A percentile compares a stretch with the other conserved stretches of the same genome.
Conservation (phyloP, 2,329 filamentous ascomycete genomes). For the Trichoderma harzianum region DNA sequence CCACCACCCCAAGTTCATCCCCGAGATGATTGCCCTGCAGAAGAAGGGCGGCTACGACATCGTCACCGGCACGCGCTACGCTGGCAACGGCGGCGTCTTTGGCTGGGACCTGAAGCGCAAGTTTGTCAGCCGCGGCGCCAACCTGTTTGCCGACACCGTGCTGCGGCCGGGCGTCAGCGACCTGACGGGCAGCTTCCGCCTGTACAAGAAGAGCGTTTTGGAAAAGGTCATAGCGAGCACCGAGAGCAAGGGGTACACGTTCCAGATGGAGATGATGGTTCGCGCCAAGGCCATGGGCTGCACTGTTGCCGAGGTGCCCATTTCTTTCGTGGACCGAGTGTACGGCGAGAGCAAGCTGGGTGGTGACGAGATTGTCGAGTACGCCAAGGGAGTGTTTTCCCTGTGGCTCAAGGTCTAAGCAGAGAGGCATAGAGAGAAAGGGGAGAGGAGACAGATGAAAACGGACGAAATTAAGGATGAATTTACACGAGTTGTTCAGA, state of each 20-base stretch:
- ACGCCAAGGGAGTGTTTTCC: conserved; percentile 78
- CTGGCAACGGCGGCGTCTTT: conserved; percentile 82
- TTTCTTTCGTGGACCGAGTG: conserved; percentile 90
- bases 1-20: conserved; percentile 99
- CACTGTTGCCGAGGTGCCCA: conserved; percentile 91
- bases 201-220: conserved; percentile 89
- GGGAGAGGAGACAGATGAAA: neutral
- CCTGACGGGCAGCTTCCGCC: conserved; percentile 86
- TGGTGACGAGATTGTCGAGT: conserved; percentile 93
- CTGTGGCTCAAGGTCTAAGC: conserved; percentile 72
- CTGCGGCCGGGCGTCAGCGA: conserved; percentile 92
- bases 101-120: conserved; percentile 95
- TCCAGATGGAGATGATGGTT: conserved; percentile 99
- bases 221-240: conserved; percentile 87
- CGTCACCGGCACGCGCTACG: conserved; percentile 93
- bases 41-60: conserved; percentile 81
- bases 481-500: conserved; percentile 8
- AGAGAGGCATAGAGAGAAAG: neutral
- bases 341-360: conserved; percentile 96
- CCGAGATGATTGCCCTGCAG: conserved; percentile 84
- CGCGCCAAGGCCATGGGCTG: conserved; percentile 93
- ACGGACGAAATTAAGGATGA: conserved; percentile 22
- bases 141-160: conserved; percentile 93
- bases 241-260: conserved; percentile 95
- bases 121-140: conserved; percentile 80